phyloP scores from a whole-genome alignment of 2,329 filamentous ascomycete species.

The Neocatenulostroma microsporum region DNA sequence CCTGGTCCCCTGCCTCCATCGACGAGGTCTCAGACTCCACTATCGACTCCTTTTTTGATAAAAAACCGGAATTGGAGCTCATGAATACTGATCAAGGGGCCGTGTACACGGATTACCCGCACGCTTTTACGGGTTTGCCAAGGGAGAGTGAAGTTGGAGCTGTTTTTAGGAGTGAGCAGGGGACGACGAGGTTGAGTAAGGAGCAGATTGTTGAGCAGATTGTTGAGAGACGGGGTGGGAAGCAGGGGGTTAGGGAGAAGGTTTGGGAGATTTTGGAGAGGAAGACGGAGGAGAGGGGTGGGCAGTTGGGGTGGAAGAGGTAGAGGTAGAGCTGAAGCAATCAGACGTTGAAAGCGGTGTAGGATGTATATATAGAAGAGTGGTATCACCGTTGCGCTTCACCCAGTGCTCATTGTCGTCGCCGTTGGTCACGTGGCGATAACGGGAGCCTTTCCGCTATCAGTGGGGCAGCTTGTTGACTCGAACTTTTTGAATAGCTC shows the following conservation, averaged over 20 bases:
- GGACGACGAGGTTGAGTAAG: constrained; percentile 14
- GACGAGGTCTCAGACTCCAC: constrained; percentile 54
- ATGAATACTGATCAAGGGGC: too few species aligned
- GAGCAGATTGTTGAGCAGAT: constrained; percentile 35
- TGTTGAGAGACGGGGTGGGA: constrained; percentile 35
- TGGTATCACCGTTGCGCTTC: background rate
- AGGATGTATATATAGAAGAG: constrained; percentile 2
- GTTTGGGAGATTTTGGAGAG: constrained; percentile 39
- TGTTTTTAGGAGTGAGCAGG: constrained; percentile 27
- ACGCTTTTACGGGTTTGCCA: constrained; percentile 62
- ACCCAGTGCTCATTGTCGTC: background rate
- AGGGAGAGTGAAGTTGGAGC: constrained; percentile 55
- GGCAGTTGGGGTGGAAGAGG: constrained; percentile 3
- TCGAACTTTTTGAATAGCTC: constrained; percentile 4
- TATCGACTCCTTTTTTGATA: constrained; percentile 61
- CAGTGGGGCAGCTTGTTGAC: background rate
- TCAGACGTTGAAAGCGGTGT: background rate
- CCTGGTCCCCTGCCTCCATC: constrained; percentile 69
- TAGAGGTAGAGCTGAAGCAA: background rate
- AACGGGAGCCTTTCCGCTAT: background rate
- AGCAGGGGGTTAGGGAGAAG: constrained; percentile 50
- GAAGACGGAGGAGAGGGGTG: constrained; percentile 4
- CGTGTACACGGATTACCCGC: constrained; percentile 70
- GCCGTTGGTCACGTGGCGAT: constrained; percentile 4
- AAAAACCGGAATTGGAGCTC: constrained; percentile 47